These are phyloP conservation scores for Boletus edulis DNA, from an alignment of 768 basidiomycete species.

Conservation along the genomic window DNA sequence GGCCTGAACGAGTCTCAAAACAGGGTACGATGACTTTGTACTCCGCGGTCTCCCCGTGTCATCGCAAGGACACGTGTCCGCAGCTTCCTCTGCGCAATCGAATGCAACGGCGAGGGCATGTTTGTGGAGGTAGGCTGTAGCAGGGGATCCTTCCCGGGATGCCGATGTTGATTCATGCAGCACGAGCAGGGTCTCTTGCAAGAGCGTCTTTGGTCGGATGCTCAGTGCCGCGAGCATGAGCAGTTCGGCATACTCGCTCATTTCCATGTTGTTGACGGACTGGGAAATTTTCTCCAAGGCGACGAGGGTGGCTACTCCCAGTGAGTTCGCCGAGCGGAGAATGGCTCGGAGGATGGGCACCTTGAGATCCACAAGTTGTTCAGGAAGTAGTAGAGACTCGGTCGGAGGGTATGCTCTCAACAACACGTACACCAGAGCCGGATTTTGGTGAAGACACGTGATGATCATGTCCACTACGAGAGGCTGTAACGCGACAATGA, in stretches of 20 bases:
- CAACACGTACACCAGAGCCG: conserved; percentile 52
- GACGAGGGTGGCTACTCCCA: conserved; percentile 55
- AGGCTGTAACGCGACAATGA: conserved; percentile 29
- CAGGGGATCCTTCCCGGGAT: conserved; percentile 20
- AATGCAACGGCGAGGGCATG: conserved; percentile 57
- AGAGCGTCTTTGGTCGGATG: conserved; percentile 48
- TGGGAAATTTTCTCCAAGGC: conserved; percentile 53
- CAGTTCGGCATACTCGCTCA: conserved; percentile 48
- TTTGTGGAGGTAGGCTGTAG: conserved; percentile 48
- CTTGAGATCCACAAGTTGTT: conserved; percentile 27
- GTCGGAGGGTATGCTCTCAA: conserved; percentile 48
- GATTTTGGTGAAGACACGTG: conserved; percentile 48
- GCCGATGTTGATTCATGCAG: conserved; percentile 46
- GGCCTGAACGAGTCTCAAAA: conserved; percentile 15
- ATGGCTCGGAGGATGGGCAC: conserved; percentile 44
- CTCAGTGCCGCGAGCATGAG: conserved; percentile 51
- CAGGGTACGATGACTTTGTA: conserved; percentile 36
- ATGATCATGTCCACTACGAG: conserved; percentile 32
- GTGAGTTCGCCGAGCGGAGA: conserved; percentile 52
- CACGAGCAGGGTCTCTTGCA: conserved; percentile 60
- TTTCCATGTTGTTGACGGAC: conserved; percentile 40
- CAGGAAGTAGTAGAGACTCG: conserved; percentile 34
- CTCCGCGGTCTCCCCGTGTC: conserved; percentile 53
- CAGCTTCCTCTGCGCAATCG: conserved; percentile 65
- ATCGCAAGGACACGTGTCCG: conserved; percentile 64